Conservation (phyloP, 2,329 filamentous ascomycete genomes). For the Rhytidhysteron rufulum region DNA sequence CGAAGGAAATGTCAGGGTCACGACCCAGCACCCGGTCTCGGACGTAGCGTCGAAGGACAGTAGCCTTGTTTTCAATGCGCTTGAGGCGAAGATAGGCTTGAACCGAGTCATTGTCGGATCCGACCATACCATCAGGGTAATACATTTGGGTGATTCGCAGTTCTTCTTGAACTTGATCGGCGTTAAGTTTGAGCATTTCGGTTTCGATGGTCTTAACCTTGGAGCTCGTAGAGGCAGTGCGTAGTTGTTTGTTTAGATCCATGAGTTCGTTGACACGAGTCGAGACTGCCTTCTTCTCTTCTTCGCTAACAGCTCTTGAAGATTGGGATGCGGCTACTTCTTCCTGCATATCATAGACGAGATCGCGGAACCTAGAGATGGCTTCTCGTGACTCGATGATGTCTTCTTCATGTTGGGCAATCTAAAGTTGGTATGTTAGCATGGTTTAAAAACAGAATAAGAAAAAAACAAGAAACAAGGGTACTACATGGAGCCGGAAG, state of each 20-base stretch:
- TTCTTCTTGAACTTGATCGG: conserved; percentile 83
- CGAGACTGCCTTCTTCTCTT: conserved; percentile 85
- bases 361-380: conserved; percentile 79
- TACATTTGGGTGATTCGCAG: conserved; percentile 85
- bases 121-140: conserved; percentile 62
- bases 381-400: conserved; percentile 90
- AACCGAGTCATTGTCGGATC: conserved; percentile 63
- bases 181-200: conserved; percentile 80
- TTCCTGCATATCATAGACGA: conserved; percentile 79
- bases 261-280: conserved; percentile 89
- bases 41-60: conserved; percentile 71
- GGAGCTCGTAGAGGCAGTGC: conserved; percentile 83
- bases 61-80: conserved; percentile 80
- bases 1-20: conserved; percentile 62
- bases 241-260: conserved; percentile 92
- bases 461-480: too few relatives aligned
- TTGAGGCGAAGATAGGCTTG: conserved; percentile 81
- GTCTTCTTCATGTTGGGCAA: conserved; percentile 70
- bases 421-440: too few relatives aligned
- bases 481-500: too few relatives aligned
- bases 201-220: conserved; percentile 93
- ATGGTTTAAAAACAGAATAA: too few relatives aligned
- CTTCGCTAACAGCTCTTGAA: conserved; percentile 87
- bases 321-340: conserved; percentile 90
- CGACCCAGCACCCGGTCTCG: conserved; percentile 69